Evolutionary conservation across 192 early-diverging fungal species (phyloP).

Genomic region (Linnemannia zychae): DNA sequence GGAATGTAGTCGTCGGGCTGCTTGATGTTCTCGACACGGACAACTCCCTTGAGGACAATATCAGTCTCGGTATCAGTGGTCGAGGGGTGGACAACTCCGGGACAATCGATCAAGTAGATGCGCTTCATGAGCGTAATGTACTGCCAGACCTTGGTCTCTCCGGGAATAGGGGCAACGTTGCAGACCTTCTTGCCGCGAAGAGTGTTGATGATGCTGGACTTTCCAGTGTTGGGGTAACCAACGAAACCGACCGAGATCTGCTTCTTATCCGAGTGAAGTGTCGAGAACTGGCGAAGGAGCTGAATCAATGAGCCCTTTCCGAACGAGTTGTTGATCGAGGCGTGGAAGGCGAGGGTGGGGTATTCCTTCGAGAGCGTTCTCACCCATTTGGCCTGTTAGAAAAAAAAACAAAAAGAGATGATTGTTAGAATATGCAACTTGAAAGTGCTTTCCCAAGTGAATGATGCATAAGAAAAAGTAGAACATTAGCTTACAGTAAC

Average conservation of each 20-base stretch:
- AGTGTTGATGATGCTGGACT: conserved; percentile 99
- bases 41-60: conserved; percentile 97
- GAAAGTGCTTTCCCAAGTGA: neutral
- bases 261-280: conserved; percentile 96
- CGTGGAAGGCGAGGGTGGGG: conserved; percentile 99
- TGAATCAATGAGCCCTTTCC: conserved; percentile 98
- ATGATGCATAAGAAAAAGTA: neutral
- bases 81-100: conserved; percentile 94
- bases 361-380: conserved; percentile 89
- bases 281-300: conserved; percentile 96
- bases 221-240: conserved; percentile 98
- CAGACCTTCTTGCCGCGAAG: conserved; percentile 96
- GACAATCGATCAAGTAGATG: conserved; percentile 99
- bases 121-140: conserved; percentile 99
- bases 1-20: conserved; percentile 93
- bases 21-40: conserved; percentile 92
- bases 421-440: neutral
- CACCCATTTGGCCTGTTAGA: conserved; percentile 89
- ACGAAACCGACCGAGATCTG: conserved; percentile 99
- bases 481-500: conserved; percentile 76
- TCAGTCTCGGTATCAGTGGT: conserved; percentile 93
- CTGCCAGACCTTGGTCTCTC: conserved; percentile 99
- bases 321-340: conserved; percentile 98
- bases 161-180: conserved; percentile 97
- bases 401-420: neutral